Evolutionary conservation across 2,329 filamentous ascomycete species (phyloP), one percentile per base, ranked within the genome.

Genomic region (Cladophialophora carrionii): DNA sequence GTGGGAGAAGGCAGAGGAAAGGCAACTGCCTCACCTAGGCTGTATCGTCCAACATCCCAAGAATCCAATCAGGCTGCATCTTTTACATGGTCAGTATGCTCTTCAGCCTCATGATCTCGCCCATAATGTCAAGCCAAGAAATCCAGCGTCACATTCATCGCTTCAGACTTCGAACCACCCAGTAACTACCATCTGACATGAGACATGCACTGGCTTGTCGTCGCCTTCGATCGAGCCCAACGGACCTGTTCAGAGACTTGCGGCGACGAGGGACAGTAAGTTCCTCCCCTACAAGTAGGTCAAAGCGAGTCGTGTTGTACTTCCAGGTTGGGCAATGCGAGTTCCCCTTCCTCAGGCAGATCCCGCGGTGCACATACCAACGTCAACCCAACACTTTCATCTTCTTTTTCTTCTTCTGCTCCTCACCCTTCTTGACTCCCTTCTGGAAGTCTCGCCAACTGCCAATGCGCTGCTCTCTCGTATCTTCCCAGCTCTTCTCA

Each of bases 371-470:
- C 14, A 43, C 17, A 20, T 10, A 24, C 22, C 12, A n/a, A 31
- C 7, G 24, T 67, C 68, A 81, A 17, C 80, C 80, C 37, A 82
- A 65, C 4, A 82, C 80, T 69, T 82, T 82, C 79, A 81, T 74
- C 71, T 80, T 80, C 72, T 79, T 79, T 73, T 82, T 82, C 75
- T 91, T 90, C 82, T 90, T 90, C 78, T 88, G 85, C 77, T 87
- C 88, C 51, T 81, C 81, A 22, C 80, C 82, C 78, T 84, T 87
- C 67, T 85, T 86, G 65, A 79, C 77, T 7, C 76, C 80, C 80
- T 96, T 95, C 76, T 95, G 88, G 74, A 96, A 99, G 70, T 92
- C 87, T 63, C 95, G 86, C 95, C 95, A 99, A 77, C 90, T 96
- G 70, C 88, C 91, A 78, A 99, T 98, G 70, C 95, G 85, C 79